Evolutionary conservation across 164 flowering plant species (phyloP), one percentile per base, ranked within the genome.

Genomic region (Stephania yunnanensis): DNA sequence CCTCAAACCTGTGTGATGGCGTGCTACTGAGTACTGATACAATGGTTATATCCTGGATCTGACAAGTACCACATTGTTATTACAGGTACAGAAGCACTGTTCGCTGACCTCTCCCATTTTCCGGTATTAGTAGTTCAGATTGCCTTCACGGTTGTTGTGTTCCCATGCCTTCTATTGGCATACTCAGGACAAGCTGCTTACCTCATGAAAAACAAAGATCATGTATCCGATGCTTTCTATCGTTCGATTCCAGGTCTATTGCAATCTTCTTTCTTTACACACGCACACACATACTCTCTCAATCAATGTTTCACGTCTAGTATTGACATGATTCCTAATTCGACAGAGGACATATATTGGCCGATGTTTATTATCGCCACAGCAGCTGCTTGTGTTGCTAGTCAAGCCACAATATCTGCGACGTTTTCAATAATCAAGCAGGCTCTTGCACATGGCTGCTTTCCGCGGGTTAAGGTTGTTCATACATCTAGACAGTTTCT

Each of bases 121-220:
- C 97, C 99, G 8, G 93, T 91, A 66, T 81, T 87, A 76, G 90
- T 95, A 69, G 78, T 95, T 78, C 99, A 92, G 84, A 82, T 95
- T 79, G 98, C 99, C 48, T 93, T 95, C 80, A 93, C 98, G 6
- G 80, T 86, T 6, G 84, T 95, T 42, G 98, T 95, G 68, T 95
- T 92, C 81, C 99, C 99, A 61, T 90, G 95, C 88, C 97, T 95
- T 79, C 93, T 95, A 73, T 75, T 90, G 78, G 97, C 98, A 52
- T 95, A 95, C 82, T 80, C 86, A 67, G 99, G 99, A 79, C 99
- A 95, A 81, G 99, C 98, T 71, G 98, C 99, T 3, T 95, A 92
- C 83, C 88, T 95, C 52, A 77, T 87, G 85, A 71, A 88, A 64
- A 83, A 95, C 80, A 55, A 44, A 69, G 86, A 89, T 1, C 92